Evolutionary conservation across 345 rosid genomes (phyloP).

Genomic region (Euphorbia peplus): DNA sequence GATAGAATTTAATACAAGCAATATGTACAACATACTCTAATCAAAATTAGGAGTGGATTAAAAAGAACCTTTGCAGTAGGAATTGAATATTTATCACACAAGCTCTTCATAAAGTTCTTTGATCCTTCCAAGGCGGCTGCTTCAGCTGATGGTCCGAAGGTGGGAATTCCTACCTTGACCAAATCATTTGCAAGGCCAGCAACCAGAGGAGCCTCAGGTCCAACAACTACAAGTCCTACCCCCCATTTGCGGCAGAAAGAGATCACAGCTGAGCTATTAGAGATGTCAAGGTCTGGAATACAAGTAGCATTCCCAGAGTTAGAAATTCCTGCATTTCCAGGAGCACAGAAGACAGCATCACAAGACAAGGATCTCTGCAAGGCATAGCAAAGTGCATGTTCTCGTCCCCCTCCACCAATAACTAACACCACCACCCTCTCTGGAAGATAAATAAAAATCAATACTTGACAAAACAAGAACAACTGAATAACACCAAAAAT

Average conservation of each 20-base stretch:
- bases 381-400: constrained; percentile 87
- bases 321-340: constrained; percentile 89
- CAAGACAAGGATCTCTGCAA: constrained; percentile 73
- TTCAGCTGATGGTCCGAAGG: constrained; percentile 91
- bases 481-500: too few species aligned
- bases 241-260: constrained; percentile 59
- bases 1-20: neutral
- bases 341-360: constrained; percentile 75
- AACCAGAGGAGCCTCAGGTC: constrained; percentile 95
- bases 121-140: constrained; percentile 99
- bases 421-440: constrained; percentile 71
- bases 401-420: constrained; percentile 97
- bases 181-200: constrained; percentile 81
- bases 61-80: constrained; percentile 87
- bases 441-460: too few species aligned
- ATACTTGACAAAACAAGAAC: too few species aligned
- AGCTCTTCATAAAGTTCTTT: constrained; percentile 85
- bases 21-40: neutral
- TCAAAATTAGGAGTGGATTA: neutral
- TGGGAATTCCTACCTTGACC: constrained; percentile 60
- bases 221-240: constrained; percentile 81
- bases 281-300: constrained; percentile 59
- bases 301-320: constrained; percentile 81
- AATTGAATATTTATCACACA: constrained; percentile 79
- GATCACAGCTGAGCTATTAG: constrained; percentile 63